phyloP scores from a whole-genome alignment of 495 filamentous ascomycete species.

The Neurospora sp. region DNA sequence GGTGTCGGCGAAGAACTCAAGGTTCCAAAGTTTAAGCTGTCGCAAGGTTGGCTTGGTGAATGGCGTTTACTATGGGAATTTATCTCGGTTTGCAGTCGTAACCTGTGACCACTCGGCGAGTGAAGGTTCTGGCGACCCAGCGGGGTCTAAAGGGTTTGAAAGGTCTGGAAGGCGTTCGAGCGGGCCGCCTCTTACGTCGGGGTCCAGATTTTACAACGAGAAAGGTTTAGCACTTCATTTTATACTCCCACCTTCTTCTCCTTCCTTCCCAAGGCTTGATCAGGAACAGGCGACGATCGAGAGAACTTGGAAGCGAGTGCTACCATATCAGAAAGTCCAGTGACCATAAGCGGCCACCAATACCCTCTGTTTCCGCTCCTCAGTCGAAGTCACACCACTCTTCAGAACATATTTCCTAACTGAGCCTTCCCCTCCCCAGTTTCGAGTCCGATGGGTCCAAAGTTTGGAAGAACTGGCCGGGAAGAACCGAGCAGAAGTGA shows the following conservation, averaged over 20 bases:
- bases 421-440: neutral
- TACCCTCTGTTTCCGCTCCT: neutral
- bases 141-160: neutral
- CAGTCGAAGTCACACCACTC: neutral
- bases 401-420: neutral
- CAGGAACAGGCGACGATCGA: neutral
- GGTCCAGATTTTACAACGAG: neutral
- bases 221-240: neutral
- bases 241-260: neutral
- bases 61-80: constrained; percentile 15
- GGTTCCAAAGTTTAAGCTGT: constrained; percentile 2
- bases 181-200: neutral
- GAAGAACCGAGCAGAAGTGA: neutral
- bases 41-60: constrained; percentile 15
- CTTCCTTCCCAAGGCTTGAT: neutral
- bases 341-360: neutral
- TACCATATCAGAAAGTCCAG: neutral
- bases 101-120: constrained; percentile 12
- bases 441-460: neutral
- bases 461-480: neutral
- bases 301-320: neutral
- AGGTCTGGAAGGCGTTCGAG: neutral
- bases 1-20: constrained; percentile 8
- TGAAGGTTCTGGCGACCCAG: constrained; percentile 11
- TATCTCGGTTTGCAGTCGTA: constrained; percentile 28